Evolutionary conservation across 164 flowering plant genomes (phyloP), one percentile per base, ranked within the genome.

Genomic region (Liriodendron chinense): DNA sequence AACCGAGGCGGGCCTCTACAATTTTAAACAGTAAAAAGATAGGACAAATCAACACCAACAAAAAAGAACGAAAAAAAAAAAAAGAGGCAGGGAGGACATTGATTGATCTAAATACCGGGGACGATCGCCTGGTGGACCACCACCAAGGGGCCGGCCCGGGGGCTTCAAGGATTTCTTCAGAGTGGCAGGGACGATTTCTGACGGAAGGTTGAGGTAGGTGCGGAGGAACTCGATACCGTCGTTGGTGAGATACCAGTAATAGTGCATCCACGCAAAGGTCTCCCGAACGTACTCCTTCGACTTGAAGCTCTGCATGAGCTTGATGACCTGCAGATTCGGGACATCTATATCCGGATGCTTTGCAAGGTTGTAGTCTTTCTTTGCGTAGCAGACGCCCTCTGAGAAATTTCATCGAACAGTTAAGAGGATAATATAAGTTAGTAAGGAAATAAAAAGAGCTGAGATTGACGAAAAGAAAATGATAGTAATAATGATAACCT

Each of bases 151-250:
- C 63, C 92, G 79, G 12, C 89, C 89, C 12, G 66, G 76, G 14
- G 92, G 86, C 82, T 81, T 83, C 16, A 76, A 80, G 22, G 88
- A 80, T 63, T 86, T 87, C 88, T 89, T 89, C 77, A 89, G 77
- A 16, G 90, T 87, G 47, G 86, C 86, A 6, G 90, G 90, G 43
- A 87, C 90, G 61, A 87, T 84, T 65, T 87, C 87, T 0, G 90
- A 87, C 0, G 87, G 84, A 10, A 84, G 80, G 26, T 84, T 84
- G 57, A 84, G 73, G 74, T 80, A 84, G 49, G 77, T 84, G 2
- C 85, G 66, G 20, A 84, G 75, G 57, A 78, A 82, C 48, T 81
- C 87, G 47, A 83, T 84, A 20, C 86, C 86, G 16, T 81, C 84
- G 18, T 84, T 84, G 72, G 84, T 84, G 28, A 82, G 79, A 69